These are phyloP conservation scores for Solidago caesia DNA, from an alignment of 129 eudicot species.

Conservation along the genomic window DNA sequence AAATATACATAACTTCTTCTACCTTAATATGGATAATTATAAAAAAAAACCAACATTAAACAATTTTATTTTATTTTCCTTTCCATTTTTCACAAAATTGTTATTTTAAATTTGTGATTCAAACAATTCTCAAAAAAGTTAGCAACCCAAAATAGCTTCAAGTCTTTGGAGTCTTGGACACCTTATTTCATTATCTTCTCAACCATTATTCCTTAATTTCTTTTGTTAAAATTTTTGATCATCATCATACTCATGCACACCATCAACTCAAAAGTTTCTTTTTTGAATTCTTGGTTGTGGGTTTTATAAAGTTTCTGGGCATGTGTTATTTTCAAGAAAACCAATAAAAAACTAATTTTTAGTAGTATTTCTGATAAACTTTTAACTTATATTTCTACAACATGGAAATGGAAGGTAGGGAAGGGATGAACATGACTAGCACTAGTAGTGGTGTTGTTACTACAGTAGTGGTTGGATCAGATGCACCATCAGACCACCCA, in stretches of 20 bases:
- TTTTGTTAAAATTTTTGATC: conserved; percentile 24
- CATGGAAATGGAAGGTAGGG: conserved; percentile 54
- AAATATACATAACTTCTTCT: conserved; percentile 60
- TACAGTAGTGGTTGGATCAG: conserved; percentile 67
- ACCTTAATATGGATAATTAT: conserved; percentile 57
- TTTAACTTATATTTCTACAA: too few species aligned
- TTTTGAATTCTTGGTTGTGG: conserved; percentile 29
- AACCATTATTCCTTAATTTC: conserved; percentile 21
- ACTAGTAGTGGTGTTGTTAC: conserved; percentile 58
- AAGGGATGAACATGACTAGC: conserved; percentile 26
- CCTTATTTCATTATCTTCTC: conserved; percentile 33
- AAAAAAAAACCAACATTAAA: too few species aligned
- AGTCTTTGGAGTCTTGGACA: conserved; percentile 12
- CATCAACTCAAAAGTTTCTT: neutral
- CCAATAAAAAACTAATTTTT: too few species aligned
- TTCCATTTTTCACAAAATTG: too few species aligned
- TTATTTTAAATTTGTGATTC: conserved; percentile 36
- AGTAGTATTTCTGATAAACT: too few species aligned
- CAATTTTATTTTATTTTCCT: conserved; percentile 39
- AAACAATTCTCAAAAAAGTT: conserved; percentile 48
- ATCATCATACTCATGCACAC: conserved; percentile 15
- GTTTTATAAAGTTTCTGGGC: conserved; percentile 29
- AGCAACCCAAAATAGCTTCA: conserved; percentile 44
- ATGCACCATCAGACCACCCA: conserved; percentile 84
- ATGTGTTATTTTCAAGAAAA: conserved; percentile 19